These are phyloP conservation scores for Globisporangium uncinulatum DNA, from an alignment of 352 stramenopile species.

Conservation along the genomic window DNA sequence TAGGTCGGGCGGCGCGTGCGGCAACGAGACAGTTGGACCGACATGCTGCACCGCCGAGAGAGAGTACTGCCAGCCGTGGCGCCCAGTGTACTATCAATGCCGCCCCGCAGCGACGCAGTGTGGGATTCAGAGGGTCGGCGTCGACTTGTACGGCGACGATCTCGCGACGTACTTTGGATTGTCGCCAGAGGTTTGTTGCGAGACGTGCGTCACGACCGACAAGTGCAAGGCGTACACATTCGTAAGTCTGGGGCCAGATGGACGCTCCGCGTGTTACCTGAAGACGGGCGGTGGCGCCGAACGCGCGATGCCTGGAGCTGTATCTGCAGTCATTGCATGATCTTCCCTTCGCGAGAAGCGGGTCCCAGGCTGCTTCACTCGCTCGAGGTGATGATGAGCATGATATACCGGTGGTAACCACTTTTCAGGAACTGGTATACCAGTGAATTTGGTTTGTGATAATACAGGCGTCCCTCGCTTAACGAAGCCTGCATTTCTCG, in stretches of 20 bases:
- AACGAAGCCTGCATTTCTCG: no score
- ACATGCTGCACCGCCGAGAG: background rate
- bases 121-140: background rate
- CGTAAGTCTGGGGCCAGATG: conserved; percentile 11
- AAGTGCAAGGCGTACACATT: conserved; percentile 17
- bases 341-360: no score
- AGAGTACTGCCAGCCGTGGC: conserved; percentile 12
- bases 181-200: conserved; percentile 7
- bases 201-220: conserved; percentile 6
- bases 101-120: background rate
- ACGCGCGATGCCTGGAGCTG: no score
- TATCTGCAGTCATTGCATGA: no score
- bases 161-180: conserved; percentile 5
- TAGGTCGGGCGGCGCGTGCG: no score
- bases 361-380: no score
- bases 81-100: conserved; percentile 10
- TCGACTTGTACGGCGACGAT: conserved; percentile 12
- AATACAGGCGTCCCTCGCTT: no score
- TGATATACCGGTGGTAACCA: no score
- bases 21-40: no score
- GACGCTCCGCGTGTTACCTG: conserved; percentile 13
- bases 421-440: no score
- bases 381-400: no score
- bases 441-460: no score
- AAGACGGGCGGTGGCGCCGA: conserved; percentile 1